These are phyloP conservation scores for Blastocystis sp. DNA, from an alignment of 352 stramenopile species.

Conservation along the genomic window DNA sequence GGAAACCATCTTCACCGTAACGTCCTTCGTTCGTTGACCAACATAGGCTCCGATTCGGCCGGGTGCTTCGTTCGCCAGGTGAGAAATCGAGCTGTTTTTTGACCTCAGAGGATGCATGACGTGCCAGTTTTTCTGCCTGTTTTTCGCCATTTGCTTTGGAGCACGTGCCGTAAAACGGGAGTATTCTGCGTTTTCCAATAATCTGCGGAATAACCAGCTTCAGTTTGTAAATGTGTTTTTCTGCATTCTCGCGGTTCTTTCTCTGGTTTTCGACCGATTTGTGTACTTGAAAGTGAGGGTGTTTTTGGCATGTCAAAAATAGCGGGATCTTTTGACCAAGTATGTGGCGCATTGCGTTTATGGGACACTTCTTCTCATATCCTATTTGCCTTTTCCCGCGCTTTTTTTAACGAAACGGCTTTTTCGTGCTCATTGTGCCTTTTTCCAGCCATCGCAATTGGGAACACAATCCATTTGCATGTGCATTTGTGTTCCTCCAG, in stretches of 20 bases:
- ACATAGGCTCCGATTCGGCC: too few species aligned
- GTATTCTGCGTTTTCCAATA: slow-evolving; percentile 22
- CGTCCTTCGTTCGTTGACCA: too few species aligned
- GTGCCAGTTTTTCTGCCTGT: neutral
- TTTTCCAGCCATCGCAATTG: slow-evolving; percentile 18
- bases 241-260: neutral
- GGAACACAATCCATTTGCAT: neutral
- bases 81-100: too few species aligned
- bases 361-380: neutral
- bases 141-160: slow-evolving; percentile 13
- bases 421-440: neutral
- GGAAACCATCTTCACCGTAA: too few species aligned
- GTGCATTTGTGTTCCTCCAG: neutral
- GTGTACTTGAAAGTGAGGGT: neutral
- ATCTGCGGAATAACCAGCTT: slow-evolving; percentile 11
- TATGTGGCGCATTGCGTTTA: neutral
- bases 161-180: neutral
- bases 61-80: too few species aligned
- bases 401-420: neutral
- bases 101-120: too few species aligned
- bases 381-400: neutral
- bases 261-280: neutral
- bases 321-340: neutral
- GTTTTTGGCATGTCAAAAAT: neutral
- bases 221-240: slow-evolving; percentile 16